A percentile compares a stretch with the other conserved stretches of the same genome.
phyloP scores from a whole-genome alignment of 257 asterid species.

The Echium plantagineum region DNA sequence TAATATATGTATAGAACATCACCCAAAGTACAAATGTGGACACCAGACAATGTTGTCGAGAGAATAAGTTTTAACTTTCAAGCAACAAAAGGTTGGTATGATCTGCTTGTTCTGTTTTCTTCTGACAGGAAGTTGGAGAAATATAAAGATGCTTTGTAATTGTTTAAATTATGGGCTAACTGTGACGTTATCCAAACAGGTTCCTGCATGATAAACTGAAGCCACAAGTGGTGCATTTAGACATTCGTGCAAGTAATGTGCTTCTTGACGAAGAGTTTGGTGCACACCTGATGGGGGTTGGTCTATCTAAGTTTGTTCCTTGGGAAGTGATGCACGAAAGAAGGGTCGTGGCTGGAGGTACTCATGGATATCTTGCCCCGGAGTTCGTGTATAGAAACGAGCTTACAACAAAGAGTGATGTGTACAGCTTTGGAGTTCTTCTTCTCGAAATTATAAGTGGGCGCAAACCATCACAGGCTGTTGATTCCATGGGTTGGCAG shows the following conservation, averaged over 20 bases:
- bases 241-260: constrained; percentile 84
- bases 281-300: constrained; percentile 97
- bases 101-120: too few relatives aligned
- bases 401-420: constrained; percentile 95
- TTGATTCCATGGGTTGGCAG: constrained; percentile 93
- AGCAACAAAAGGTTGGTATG: too few relatives aligned
- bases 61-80: too few relatives aligned
- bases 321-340: constrained; percentile 98
- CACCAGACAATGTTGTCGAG: too few relatives aligned
- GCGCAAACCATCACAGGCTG: constrained; percentile 92
- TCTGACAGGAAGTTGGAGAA: too few relatives aligned
- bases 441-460: constrained; percentile 87
- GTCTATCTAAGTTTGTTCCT: constrained; percentile 86
- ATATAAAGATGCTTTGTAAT: too few relatives aligned
- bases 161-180: background rate
- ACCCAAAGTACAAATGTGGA: too few relatives aligned
- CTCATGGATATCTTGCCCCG: constrained; percentile 97
- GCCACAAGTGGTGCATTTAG: constrained; percentile 97
- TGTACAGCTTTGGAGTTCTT: constrained; percentile 97
- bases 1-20: too few relatives aligned
- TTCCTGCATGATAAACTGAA: constrained; percentile 97
- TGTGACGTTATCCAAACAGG: constrained; percentile 25
- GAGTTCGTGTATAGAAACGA: constrained; percentile 91
- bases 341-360: constrained; percentile 95
- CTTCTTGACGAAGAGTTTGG: constrained; percentile 91